Evolutionary conservation across 768 basidiomycete genomes (phyloP), one percentile per base, ranked within the genome.

Genomic region (Podaxis sp.): DNA sequence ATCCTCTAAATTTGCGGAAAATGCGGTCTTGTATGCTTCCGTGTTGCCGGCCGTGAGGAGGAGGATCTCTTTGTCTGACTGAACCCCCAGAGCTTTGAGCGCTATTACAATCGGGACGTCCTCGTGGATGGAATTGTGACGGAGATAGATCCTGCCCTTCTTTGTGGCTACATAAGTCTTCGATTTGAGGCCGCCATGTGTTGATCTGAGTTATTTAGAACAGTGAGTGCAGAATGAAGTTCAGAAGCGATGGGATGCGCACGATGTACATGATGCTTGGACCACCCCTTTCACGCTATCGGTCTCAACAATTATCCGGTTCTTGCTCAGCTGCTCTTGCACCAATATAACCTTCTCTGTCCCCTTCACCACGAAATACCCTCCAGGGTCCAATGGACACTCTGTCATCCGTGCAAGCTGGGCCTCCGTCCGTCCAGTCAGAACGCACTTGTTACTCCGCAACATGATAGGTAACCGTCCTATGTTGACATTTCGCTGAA

Each of bases 331-430:
- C 75, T 99, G 97, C 71, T 98, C 97, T 73, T 99, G 97, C 5
- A 99, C 96, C 63, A 99, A 79, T 66, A 99, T 99, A 67, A 99
- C 97, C 76, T 98, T 99, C 75, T 99, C 96, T 46, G 96, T 99
- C 38, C 96, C 96, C 74, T 95, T 98, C 55, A 99, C 97, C 61
- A 99, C 90, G 73, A 99, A 99, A 72, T 98, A 98, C 3, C 97
- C 97, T n/a, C 97, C 97, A 10, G 97, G 96, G 76, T 99, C 97
- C 61, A 98, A 80, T 2, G 97, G 97, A 72, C 97, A 99, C 74
- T 99, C 97, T 10, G 84, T 87, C 93, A 98, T 95, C 40, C 85
- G 80, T n/a, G 97, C 97, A 23, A 98, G 80, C 65, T 95, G 86
- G 13, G 84, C 82, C 57, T 93, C 90, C 25, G 76, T 85, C 66